Conservation (phyloP, 2,329 filamentous ascomycete species). For the Phaeosphaeria sp. region DNA sequence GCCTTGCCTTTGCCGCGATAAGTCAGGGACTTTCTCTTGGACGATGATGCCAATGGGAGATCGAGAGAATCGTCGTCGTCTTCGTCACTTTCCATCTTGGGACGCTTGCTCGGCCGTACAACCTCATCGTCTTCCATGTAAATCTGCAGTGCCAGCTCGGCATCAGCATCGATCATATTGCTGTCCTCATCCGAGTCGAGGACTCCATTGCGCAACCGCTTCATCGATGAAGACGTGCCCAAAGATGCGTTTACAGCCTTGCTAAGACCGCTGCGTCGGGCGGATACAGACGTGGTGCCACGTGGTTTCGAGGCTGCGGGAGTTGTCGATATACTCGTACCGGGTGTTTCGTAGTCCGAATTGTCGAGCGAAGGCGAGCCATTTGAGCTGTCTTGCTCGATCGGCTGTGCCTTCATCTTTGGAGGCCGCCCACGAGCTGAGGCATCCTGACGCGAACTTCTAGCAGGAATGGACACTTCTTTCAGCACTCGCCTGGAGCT, state of each 20-base stretch:
- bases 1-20: constrained; percentile 26
- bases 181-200: constrained; percentile 38
- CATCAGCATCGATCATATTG: constrained; percentile 53
- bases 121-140: constrained; percentile 63
- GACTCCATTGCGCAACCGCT: constrained; percentile 30
- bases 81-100: constrained; percentile 32
- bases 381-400: constrained; percentile 32
- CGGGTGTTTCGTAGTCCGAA: constrained; percentile 66
- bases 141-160: constrained; percentile 62
- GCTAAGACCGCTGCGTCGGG: constrained; percentile 29
- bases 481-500: constrained; percentile 36
- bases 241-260: constrained; percentile 20
- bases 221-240: constrained; percentile 27
- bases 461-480: constrained; percentile 39
- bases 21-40: constrained; percentile 10
- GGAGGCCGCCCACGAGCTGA: constrained; percentile 15
- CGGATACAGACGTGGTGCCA: constrained; percentile 31
- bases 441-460: constrained; percentile 21
- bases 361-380: constrained; percentile 43
- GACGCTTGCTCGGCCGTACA: constrained; percentile 46
- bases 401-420: constrained; percentile 13
- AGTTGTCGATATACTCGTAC: constrained; percentile 64
- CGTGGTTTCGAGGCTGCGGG: constrained; percentile 53
- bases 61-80: constrained; percentile 41
- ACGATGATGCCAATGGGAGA: constrained; percentile 8